Evolutionary conservation across 164 flowering plant genomes (phyloP).

Genomic region (Chimonanthus salicifolius): DNA sequence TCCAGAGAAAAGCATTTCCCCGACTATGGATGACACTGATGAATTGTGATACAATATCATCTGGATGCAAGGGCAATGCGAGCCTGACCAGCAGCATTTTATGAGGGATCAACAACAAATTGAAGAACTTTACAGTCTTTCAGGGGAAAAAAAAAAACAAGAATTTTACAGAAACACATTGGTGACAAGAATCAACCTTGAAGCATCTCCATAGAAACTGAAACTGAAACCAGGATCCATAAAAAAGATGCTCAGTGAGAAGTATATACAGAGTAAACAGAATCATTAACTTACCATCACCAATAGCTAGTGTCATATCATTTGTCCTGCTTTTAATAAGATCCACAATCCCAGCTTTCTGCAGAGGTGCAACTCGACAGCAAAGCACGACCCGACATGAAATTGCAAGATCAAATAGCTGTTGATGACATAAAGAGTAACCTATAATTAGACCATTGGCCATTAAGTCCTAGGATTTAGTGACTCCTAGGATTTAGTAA

Average conservation of each 20-base stretch:
- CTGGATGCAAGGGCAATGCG: not conserved
- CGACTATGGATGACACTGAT: not conserved
- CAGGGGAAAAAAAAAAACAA: not conserved
- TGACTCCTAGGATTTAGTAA: no score
- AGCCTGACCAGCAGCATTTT: not conserved
- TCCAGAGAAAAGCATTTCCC: not conserved
- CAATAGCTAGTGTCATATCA: conserved; percentile 93
- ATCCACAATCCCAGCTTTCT: conserved; percentile 94
- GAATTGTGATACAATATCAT: not conserved
- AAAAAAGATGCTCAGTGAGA: not conserved
- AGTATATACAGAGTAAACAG: not conserved
- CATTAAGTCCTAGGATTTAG: not conserved
- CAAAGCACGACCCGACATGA: conserved; percentile 81
- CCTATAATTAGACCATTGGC: not conserved
- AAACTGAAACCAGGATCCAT: not conserved
- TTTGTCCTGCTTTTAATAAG: conserved; percentile 75
- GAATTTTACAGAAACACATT: not conserved
- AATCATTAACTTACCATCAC: conserved; percentile 67
- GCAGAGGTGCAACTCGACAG: conserved; percentile 94
- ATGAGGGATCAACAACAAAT: not conserved
- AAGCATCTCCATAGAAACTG: not conserved
- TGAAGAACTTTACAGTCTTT: not conserved
- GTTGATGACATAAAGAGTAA: conserved; percentile 17
- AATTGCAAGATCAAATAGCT: conserved; percentile 86
- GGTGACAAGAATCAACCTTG: not conserved